Evolutionary conservation across 192 early-diverging fungal genomes (phyloP).

Genomic region (Coemansia sp.): DNA sequence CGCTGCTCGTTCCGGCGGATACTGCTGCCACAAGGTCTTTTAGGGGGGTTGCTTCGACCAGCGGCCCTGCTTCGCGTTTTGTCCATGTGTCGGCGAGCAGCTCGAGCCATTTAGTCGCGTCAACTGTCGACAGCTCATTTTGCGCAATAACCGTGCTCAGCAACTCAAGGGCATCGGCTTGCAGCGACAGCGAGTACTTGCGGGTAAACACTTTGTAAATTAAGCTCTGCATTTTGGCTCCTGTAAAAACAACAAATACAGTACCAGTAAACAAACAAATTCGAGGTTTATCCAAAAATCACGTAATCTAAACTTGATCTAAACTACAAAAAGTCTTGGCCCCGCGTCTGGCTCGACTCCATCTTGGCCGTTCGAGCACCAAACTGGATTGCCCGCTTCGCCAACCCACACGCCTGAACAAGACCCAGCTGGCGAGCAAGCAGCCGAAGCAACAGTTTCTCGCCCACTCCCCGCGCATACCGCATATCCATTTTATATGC

Average conservation of each 20-base stretch:
- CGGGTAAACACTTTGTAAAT: conserved; percentile 75
- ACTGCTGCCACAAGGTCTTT: conserved; percentile 35
- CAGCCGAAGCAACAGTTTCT: conserved; percentile 83
- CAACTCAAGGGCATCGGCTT: conserved; percentile 68
- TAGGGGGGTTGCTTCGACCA: conserved; percentile 46
- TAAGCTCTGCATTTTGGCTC: conserved; percentile 35
- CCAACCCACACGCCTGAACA: conserved; percentile 54
- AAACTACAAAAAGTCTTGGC: conserved; percentile 23
- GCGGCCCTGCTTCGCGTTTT: conserved; percentile 57
- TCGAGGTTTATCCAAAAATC: background rate
- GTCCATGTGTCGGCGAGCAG: conserved; percentile 68
- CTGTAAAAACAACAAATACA: background rate
- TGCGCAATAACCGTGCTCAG: conserved; percentile 59
- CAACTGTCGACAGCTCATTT: conserved; percentile 39
- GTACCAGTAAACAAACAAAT: background rate
- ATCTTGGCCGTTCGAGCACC: conserved; percentile 96
- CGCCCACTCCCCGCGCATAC: conserved; percentile 77
- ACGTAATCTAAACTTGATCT: background rate
- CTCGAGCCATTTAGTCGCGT: conserved; percentile 62
- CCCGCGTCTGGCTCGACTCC: conserved; percentile 46
- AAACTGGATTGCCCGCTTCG: conserved; percentile 96
- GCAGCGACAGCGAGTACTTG: conserved; percentile 74
- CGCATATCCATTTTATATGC: conserved; percentile 80
- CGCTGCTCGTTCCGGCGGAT: conserved; percentile 20
- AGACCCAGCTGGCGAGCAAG: conserved; percentile 70